Conservation (phyloP, 129 eudicot genomes). For the Rutidosis leptorrhynchoides region DNA sequence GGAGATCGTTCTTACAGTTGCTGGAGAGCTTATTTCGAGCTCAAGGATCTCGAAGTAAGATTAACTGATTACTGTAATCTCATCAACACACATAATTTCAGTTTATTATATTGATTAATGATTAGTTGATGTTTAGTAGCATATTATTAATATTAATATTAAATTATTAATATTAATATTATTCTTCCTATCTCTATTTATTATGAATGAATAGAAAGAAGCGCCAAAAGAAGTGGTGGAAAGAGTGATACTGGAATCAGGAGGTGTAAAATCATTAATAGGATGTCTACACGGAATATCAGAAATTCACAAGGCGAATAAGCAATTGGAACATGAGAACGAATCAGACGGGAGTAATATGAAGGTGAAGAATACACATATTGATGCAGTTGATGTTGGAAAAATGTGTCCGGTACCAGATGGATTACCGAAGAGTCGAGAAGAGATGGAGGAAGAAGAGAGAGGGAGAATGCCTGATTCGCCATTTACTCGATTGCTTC, state of each 20-base stretch:
- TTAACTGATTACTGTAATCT: neutral
- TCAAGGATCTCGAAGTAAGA: constrained; percentile 33
- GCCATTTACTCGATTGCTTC: constrained; percentile 35
- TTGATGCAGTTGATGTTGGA: neutral
- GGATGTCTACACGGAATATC: constrained; percentile 36
- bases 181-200: no score
- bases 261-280: constrained; percentile 33
- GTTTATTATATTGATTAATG: neutral
- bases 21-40: constrained; percentile 46
- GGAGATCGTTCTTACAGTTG: constrained; percentile 39
- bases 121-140: neutral
- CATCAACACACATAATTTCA: neutral
- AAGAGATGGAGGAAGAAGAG: constrained; percentile 42
- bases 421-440: constrained; percentile 33
- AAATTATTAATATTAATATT: neutral
- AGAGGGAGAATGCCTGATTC: constrained; percentile 37
- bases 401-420: constrained; percentile 28
- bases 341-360: neutral
- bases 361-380: neutral
- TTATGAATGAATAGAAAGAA: constrained; percentile 29
- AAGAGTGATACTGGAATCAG: constrained; percentile 34
- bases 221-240: constrained; percentile 39
- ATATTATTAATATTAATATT: no score
- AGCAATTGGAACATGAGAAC: constrained; percentile 8
- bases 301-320: constrained; percentile 31